Conservation (phyloP, 2,329 filamentous ascomycete species). For the Daldinia sp. region DNA sequence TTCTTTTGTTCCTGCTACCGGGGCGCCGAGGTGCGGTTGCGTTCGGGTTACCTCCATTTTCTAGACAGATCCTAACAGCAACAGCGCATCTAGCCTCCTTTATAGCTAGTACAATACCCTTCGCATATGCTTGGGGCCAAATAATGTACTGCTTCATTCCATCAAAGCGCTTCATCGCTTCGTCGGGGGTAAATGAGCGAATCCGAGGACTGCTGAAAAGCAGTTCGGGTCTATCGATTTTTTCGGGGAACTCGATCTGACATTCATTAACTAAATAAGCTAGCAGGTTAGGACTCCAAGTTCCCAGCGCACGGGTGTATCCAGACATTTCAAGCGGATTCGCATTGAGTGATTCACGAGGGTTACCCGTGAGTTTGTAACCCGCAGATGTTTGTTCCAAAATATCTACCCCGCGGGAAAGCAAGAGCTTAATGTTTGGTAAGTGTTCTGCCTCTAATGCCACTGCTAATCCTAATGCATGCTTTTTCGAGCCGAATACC, state of each 20-base stretch:
- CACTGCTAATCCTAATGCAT: too few species aligned
- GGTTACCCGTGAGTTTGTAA: too few species aligned
- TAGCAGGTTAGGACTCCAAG: constrained; percentile 23
- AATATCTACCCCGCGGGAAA: constrained; percentile 19
- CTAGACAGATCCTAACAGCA: constrained; percentile 20
- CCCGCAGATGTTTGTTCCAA: not conserved
- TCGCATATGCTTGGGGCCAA: not conserved
- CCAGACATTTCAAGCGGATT: not conserved
- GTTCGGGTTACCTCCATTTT: constrained; percentile 30
- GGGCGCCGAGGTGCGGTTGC: not conserved
- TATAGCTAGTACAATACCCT: not conserved
- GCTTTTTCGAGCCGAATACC: too few species aligned
- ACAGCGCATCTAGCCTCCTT: fast-evolving
- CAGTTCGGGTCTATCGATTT: not conserved
- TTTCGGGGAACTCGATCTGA: constrained; percentile 7
- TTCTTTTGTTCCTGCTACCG: not conserved
- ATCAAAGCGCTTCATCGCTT: constrained; percentile 20
- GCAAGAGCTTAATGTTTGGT: constrained; percentile 22
- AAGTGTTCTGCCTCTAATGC: constrained; percentile 27
- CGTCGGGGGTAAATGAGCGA: not conserved
- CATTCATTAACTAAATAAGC: constrained; percentile 23
- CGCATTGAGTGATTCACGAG: too few species aligned
- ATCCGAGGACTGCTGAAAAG: constrained; percentile 5
- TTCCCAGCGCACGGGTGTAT: constrained; percentile 18
- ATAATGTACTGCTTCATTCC: constrained; percentile 28